Evolutionary conservation across 164 flowering plant genomes (phyloP).

Genomic region (Tinospora cordifolia): DNA sequence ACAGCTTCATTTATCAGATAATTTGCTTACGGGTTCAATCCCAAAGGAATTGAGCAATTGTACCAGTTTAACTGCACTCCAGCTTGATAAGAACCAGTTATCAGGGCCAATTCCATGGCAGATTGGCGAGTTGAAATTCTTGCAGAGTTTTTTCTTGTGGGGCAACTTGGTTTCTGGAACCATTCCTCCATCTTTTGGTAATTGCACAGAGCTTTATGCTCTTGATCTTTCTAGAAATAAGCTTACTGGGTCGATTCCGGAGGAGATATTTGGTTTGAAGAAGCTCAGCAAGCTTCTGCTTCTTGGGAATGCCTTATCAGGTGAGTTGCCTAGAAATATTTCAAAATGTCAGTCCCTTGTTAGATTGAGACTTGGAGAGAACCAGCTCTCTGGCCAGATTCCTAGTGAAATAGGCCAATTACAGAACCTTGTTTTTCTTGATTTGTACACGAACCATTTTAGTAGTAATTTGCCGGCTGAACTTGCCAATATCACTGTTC

Average conservation of each 20-base stretch:
- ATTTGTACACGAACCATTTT: slow-evolving; percentile 80
- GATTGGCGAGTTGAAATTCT: slow-evolving; percentile 56
- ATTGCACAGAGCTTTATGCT: slow-evolving; percentile 68
- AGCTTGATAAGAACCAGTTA: slow-evolving; percentile 80
- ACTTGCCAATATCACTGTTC: slow-evolving; percentile 66
- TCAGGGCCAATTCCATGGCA: slow-evolving; percentile 78
- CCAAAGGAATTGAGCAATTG: slow-evolving; percentile 79
- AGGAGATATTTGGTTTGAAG: slow-evolving; percentile 69
- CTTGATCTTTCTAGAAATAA: slow-evolving; percentile 84
- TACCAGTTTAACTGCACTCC: slow-evolving; percentile 66
- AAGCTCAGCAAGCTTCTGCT: slow-evolving; percentile 89
- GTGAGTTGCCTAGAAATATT: slow-evolving; percentile 53
- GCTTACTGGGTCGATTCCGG: slow-evolving; percentile 82
- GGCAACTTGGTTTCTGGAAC: slow-evolving; percentile 79
- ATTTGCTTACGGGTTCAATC: slow-evolving; percentile 56
- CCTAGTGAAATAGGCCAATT: slow-evolving; percentile 81
- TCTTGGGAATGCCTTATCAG: slow-evolving; percentile 70
- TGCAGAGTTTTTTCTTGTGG: slow-evolving; percentile 91
- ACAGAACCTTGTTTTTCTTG: slow-evolving; percentile 87
- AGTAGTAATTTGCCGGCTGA: slow-evolving; percentile 67
- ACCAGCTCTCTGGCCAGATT: slow-evolving; percentile 79
- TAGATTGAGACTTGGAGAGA: slow-evolving; percentile 85
- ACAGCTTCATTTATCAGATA: slow-evolving; percentile 86
- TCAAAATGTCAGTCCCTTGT: slow-evolving; percentile 72
- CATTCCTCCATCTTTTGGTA: slow-evolving; percentile 72